These are phyloP conservation scores for Lachnellula hyalina DNA, from an alignment of 2,329 filamentous ascomycete genomes.

Conservation along the genomic window DNA sequence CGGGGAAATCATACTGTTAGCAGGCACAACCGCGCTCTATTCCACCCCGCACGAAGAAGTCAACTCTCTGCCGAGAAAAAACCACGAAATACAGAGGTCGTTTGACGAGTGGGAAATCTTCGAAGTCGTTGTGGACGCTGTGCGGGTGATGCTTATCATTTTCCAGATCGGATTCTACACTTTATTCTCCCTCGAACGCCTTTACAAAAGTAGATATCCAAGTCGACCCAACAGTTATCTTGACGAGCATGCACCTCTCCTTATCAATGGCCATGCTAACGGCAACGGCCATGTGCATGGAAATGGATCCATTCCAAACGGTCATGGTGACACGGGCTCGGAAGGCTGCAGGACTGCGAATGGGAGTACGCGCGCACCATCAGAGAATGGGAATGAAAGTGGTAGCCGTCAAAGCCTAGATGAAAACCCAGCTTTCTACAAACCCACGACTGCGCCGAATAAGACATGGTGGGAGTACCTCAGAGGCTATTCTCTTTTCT, in stretches of 20 bases:
- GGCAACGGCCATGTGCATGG: constrained; percentile 28
- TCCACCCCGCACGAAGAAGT: constrained; percentile 57
- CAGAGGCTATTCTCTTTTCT: constrained; percentile 82
- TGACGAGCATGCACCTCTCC: constrained; percentile 58
- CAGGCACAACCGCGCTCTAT: constrained; percentile 63
- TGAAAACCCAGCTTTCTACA: constrained; percentile 77
- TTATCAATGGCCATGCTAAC: constrained; percentile 40
- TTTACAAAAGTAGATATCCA: constrained; percentile 15
- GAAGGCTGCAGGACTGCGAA: constrained; percentile 26
- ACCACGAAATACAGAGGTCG: constrained; percentile 36
- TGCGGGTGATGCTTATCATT: constrained; percentile 62
- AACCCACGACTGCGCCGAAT: constrained; percentile 77
- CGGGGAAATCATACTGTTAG: constrained; percentile 68
- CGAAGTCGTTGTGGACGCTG: constrained; percentile 60
- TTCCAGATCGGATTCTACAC: constrained; percentile 51
- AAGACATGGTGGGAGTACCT: constrained; percentile 94
- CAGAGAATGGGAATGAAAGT: constrained; percentile 36
- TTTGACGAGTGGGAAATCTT: constrained; percentile 52
- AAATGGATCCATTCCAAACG: constrained; percentile 36
- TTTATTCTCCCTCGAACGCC: constrained; percentile 40
- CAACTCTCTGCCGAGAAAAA: constrained; percentile 36
- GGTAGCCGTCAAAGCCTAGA: constrained; percentile 38
- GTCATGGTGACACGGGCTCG: constrained; percentile 3
- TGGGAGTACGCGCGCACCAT: constrained; percentile 25
- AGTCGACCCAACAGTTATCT: constrained; percentile 8